Evolutionary conservation across 176 grass and related monocot species (phyloP).

Genomic region (Ananas comosus): DNA sequence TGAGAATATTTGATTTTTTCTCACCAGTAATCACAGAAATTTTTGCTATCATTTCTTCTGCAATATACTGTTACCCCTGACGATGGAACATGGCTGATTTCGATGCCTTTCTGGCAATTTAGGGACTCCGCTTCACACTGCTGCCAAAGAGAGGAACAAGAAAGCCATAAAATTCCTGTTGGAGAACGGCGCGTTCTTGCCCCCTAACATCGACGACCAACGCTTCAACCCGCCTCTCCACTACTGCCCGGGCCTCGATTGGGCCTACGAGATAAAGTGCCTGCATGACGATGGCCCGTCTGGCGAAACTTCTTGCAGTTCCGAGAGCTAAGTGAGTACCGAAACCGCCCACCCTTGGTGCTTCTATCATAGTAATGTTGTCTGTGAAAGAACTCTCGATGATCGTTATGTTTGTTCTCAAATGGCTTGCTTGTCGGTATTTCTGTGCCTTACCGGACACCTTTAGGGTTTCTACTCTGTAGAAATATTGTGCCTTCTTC

Average conservation of each 20-base stretch:
- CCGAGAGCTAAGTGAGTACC: conserved; percentile 23
- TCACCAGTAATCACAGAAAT: too few species aligned
- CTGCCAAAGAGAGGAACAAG: conserved; percentile 95
- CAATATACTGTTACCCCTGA: too few species aligned
- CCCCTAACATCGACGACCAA: conserved; percentile 81
- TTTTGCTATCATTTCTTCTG: too few species aligned
- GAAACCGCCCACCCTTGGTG: too few species aligned
- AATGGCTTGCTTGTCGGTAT: too few species aligned
- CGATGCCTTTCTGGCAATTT: conserved; percentile 8
- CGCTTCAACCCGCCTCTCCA: conserved; percentile 96
- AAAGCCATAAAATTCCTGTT: conserved; percentile 68
- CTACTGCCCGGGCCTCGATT: conserved; percentile 90
- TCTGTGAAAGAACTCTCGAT: too few species aligned
- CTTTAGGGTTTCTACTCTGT: too few species aligned
- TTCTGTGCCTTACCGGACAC: too few species aligned
- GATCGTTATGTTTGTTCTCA: too few species aligned
- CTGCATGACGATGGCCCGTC: conserved; percentile 40
- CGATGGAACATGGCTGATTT: neutral
- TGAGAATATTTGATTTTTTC: too few species aligned
- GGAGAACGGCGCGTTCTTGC: conserved; percentile 89
- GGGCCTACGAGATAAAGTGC: conserved; percentile 93
- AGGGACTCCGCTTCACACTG: conserved; percentile 95
- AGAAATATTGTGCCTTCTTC: too few species aligned
- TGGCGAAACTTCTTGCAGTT: conserved; percentile 34
- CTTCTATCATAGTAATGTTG: too few species aligned